Percentiles rank a stretch among this genome's conserved stretches.
phyloP scores from a whole-genome alignment of 73 alveolate genomes.

The Tetrahymena thermophila region DNA sequence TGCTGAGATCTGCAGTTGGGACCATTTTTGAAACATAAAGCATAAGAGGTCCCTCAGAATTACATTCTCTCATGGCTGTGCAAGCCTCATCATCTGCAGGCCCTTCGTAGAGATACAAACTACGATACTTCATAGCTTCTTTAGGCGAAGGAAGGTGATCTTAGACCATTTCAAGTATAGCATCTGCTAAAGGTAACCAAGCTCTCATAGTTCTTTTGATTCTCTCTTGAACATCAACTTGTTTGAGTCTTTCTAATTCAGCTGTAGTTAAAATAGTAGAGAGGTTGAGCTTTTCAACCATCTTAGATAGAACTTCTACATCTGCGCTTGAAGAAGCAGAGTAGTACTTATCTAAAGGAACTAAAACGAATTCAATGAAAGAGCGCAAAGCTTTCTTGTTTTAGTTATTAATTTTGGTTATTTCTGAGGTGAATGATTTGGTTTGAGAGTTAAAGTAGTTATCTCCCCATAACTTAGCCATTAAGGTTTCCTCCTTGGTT shows the following conservation, averaged over 20 bases:
- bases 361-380: constrained; percentile 77
- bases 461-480: constrained; percentile 88
- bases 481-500: constrained; percentile 73
- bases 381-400: constrained; percentile 67
- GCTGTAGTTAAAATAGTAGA: constrained; percentile 18
- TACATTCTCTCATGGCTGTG: constrained; percentile 86
- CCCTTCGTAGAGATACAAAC: constrained; percentile 79
- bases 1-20: constrained; percentile 77
- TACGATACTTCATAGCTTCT: constrained; percentile 80
- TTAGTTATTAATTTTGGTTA: constrained; percentile 17
- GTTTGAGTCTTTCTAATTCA: constrained; percentile 42
- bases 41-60: constrained; percentile 97
- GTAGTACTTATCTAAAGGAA: constrained; percentile 62
- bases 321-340: constrained; percentile 57
- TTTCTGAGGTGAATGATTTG: constrained; percentile 40
- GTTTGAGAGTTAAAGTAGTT: constrained; percentile 56
- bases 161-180: constrained; percentile 71
- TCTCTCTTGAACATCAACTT: constrained; percentile 2
- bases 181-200: constrained; percentile 91
- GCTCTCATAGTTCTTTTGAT: constrained; percentile 68
- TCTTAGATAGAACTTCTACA: constrained; percentile 46
- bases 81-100: constrained; percentile 85
- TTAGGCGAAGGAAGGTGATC: constrained; percentile 92
- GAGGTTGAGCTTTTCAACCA: constrained; percentile 54
- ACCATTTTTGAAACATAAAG: constrained; percentile 91